Evolutionary conservation across 1,284 basidiomycete genomes (phyloP).

Genomic region (Puccinia coronata): DNA sequence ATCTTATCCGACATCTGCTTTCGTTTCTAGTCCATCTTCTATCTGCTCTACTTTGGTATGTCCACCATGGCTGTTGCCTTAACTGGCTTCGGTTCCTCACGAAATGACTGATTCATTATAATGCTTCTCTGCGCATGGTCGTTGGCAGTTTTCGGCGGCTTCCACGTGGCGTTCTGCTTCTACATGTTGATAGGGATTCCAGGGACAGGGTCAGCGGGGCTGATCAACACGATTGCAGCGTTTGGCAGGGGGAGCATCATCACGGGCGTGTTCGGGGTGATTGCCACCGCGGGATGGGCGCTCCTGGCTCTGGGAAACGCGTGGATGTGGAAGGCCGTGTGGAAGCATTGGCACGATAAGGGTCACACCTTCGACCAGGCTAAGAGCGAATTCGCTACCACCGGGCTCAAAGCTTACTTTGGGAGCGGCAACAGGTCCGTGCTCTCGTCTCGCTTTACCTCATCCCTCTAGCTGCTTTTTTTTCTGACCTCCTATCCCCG

Average conservation of each 20-base stretch:
- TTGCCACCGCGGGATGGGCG: slow-evolving; percentile 83
- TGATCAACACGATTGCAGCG: slow-evolving; percentile 67
- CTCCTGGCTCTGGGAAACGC: slow-evolving; percentile 78
- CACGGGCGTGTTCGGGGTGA: slow-evolving; percentile 73
- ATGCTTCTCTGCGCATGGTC: neutral
- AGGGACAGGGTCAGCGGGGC: slow-evolving; percentile 89
- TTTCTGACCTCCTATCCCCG: neutral
- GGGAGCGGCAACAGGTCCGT: slow-evolving; percentile 33
- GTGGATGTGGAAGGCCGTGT: slow-evolving; percentile 66
- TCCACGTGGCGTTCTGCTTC: slow-evolving; percentile 37
- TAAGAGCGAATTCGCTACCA: slow-evolving; percentile 37
- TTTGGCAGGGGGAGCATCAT: slow-evolving; percentile 62
- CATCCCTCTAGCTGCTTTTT: neutral
- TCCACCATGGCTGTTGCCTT: neutral
- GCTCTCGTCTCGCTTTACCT: neutral
- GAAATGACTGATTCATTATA: neutral
- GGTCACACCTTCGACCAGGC: slow-evolving; percentile 44
- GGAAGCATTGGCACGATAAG: slow-evolving; percentile 49
- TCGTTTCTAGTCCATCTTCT: slow-evolving; percentile 44
- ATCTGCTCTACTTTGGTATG: slow-evolving; percentile 47
- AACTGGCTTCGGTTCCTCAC: neutral
- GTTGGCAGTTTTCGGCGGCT: slow-evolving; percentile 35
- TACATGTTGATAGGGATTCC: slow-evolving; percentile 58
- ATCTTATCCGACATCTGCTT: neutral
- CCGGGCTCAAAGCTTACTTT: slow-evolving; percentile 48